Base-by-base conservation (phyloP, 768 basidiomycete genomes). In the Austroboletus eburneus region DNA sequence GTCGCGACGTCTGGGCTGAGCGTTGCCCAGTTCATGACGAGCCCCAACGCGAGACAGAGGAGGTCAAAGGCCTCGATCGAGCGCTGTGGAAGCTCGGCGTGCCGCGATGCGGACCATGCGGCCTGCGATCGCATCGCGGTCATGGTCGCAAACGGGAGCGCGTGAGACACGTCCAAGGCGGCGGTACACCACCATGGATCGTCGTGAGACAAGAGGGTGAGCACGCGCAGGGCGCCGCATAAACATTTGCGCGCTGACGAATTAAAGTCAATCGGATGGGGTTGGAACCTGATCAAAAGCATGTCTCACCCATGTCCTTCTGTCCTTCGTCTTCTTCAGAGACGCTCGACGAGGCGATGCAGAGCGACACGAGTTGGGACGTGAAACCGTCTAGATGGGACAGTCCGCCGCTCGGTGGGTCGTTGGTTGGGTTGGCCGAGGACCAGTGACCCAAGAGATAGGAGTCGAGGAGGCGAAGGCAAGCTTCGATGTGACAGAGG, bases 21-120 rank as follows among this genome's bases (percentile, higher is more conserved):
- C 57, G 89, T 85, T 0, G 87, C 79, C 35, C 91, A 68, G 62
- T 90, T 91, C 43, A 87, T 87, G 33, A 91, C 67, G 9, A 91
- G 67, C 1, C 83, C 89, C 5, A 91, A 73, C 6, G 81, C 76
- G 22, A 91, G 80, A 61, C 87, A 91, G 5, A 89, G 68, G 27
- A 76, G 72, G 58, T 91, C 90, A n/a, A 87, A 69, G 4, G 74
- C 67, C 32, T 76, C 71, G 5, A 72, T 67, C 0, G 65, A 57
- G 44, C 39, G 27, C 17, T 36, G 16, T 14, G 20, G 48, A 39
- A 51, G 29, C n/a, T 48, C 60, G 1, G 2, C 25, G 10, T 20
- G 42, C 3, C 30, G 40, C 4, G 42, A 48, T 30, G 49, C 42
- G 9, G 39, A 54, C 63, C 63, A 66, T 30, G 32, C 46, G 16